Evolutionary conservation across 2,329 filamentous ascomycete species (phyloP), one percentile per base, ranked within the genome.

Genomic region (Periconia sp.): DNA sequence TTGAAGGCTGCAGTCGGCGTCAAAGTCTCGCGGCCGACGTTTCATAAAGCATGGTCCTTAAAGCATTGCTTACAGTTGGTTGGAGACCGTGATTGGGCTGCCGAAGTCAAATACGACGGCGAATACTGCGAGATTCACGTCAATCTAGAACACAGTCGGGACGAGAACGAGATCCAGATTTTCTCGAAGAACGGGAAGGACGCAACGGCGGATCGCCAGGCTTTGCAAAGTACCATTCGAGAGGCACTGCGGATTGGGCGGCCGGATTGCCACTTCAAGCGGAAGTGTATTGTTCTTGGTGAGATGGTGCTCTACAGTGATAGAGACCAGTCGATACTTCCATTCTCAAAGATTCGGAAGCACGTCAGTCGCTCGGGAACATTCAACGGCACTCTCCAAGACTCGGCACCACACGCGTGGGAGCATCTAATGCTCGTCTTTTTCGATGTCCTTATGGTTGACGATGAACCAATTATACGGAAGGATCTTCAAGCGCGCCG

Each of bases 101-200:
- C 91, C 20, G 91, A 96, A 70, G 81, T 86, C 48, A 96, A 96
- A 68, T 85, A 95, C 56, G 91, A 96, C 63, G 91, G 90, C 33
- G 60, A 56, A 37, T 55, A 55, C 33, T 55, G 90, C 62, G 92
- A 96, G 70, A 85, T 96, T 30, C 92, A 96, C 64, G 77, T 96
- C 40, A 85, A 95, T 65, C 75, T 90, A 7, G 76, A 77, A 9
- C 84, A 82, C 47, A 75, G 76, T 14, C 45, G 68, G 53, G 67
- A 80, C 1, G 82, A 79, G 45, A 67, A 81, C 1, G 82, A 79
- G 45, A 85, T 96, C 27, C 87, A 88, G 58, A 93, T 96, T 30
- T 96, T 94, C 68, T 95, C 91, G 10, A 97, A 96, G 69, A 94
- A 91, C 64, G 91, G 92, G 53, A 95, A 94, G 68, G 90, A 96